Conservation (phyloP, 352 stramenopile species). For the Pythium pyrilobum region DNA sequence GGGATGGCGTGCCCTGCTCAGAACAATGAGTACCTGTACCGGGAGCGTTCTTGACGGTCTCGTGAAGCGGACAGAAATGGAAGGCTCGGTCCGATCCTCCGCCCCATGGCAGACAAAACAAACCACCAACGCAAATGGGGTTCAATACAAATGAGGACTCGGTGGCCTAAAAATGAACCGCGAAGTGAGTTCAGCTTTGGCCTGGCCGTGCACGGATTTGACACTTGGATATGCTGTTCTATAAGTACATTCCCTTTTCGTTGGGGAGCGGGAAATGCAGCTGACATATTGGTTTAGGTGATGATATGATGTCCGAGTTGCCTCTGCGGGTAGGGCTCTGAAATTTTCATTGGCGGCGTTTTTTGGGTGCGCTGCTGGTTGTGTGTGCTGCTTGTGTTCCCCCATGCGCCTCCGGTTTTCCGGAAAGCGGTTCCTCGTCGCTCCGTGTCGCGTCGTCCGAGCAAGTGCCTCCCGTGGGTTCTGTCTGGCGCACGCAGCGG, state of each 20-base stretch:
- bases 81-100: too few relatives aligned
- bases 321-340: constrained; percentile 49
- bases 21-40: too few relatives aligned
- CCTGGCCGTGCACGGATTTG: constrained; percentile 19
- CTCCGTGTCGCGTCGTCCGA: neutral
- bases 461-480: neutral
- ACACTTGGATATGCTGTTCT: constrained; percentile 14
- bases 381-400: neutral
- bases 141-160: too few relatives aligned
- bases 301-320: neutral
- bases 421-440: neutral
- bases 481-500: neutral
- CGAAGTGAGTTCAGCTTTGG: constrained; percentile 20
- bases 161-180: constrained; percentile 10
- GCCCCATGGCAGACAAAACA: too few relatives aligned
- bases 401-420: neutral
- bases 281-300: constrained; percentile 6
- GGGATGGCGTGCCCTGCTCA: too few relatives aligned
- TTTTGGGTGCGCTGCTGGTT: constrained; percentile 12
- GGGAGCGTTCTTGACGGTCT: too few relatives aligned
- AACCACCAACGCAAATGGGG: too few relatives aligned
- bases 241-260: neutral
- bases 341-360: constrained; percentile 52
- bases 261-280: too few relatives aligned
- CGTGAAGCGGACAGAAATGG: too few relatives aligned